Base-by-base conservation (phyloP, 108 stramenopile species). In the Halocafeteria seosinensis region DNA sequence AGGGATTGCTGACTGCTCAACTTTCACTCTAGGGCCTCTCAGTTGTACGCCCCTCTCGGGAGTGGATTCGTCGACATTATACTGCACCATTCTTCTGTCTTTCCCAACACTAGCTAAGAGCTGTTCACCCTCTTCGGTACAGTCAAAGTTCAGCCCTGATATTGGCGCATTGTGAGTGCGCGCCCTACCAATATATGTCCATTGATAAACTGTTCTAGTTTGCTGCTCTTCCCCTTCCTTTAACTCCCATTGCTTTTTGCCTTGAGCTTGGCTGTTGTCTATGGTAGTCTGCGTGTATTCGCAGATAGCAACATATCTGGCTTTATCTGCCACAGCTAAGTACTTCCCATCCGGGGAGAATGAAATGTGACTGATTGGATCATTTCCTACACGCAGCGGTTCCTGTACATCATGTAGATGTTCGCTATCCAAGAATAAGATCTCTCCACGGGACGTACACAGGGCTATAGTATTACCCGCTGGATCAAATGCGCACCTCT, bases 1-100 rank as follows among this genome's bases (percentile, higher is more conserved):
- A 11, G 81, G 79, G 28, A 62, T 25, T 32, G 73, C 68, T 28
- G 25, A 31, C 38, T 73, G 71, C 66, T 83, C 81, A 28, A 81
- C 66, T 32, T 47, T 27, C 26, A 35, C 61, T 0, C 62, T 71
- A 21, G 34, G 61, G 50, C 58, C 63, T 64, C 38, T 47, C 32
- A 64, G 30, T 27, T 23, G 27, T 28, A 66, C 34, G 33, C 64
- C 70, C 21, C 32, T 42, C 59, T 23, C 64, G 33, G 66, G 34
- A 24, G 70, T 64, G n/a, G 30, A 34, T 31, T 9, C 1, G 29
- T 1, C 63, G 21, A 81, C 64, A 58, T 83, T 75, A 51, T 77
- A 79, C 70, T 81, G 77, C 26, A 76, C 77, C 4, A 78, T 61
- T 6, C 5, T 38, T 38, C 78, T 63, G 35, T 83, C 81, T 50